Evolutionary conservation across 495 filamentous ascomycete genomes (phyloP).

Genomic region (Penicillium paradoxum): DNA sequence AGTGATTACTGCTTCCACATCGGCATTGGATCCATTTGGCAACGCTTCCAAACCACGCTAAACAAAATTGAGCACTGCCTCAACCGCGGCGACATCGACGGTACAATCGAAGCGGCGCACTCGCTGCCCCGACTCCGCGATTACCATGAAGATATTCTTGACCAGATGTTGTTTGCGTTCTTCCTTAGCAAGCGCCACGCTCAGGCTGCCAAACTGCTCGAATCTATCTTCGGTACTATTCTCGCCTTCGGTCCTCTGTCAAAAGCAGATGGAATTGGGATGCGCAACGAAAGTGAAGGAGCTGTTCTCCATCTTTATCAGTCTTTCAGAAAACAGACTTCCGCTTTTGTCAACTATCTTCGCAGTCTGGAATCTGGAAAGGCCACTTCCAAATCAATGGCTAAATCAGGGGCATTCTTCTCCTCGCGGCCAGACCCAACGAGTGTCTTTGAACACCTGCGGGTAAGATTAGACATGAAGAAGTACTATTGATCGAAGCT

Average conservation of each 20-base stretch:
- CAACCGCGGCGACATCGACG: slow-evolving; percentile 42
- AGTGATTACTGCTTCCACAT: slow-evolving; percentile 72
- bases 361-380: slow-evolving; percentile 46
- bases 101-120: slow-evolving; percentile 48
- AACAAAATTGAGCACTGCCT: slow-evolving; percentile 55
- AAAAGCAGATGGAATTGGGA: slow-evolving; percentile 34
- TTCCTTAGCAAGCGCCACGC: slow-evolving; percentile 54
- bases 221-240: slow-evolving; percentile 69
- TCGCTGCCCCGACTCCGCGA: slow-evolving; percentile 58
- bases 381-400: slow-evolving; percentile 31
- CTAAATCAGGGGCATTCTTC: slow-evolving; percentile 23
- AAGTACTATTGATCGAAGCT: slow-evolving; percentile 36
- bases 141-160: slow-evolving; percentile 72
- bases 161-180: slow-evolving; percentile 69
- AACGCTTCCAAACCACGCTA: slow-evolving; percentile 59
- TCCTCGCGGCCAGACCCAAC: slow-evolving; percentile 29
- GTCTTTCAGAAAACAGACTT: slow-evolving; percentile 60
- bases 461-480: slow-evolving; percentile 46
- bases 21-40: slow-evolving; percentile 68
- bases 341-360: slow-evolving; percentile 52
- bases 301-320: slow-evolving; percentile 52
- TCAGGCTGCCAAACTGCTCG: slow-evolving; percentile 66
- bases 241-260: slow-evolving; percentile 60
- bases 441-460: slow-evolving; percentile 47
- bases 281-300: slow-evolving; percentile 36